Evolutionary conservation across 192 early-diverging fungal genomes (phyloP).

Genomic region (Coemansia sp.): DNA sequence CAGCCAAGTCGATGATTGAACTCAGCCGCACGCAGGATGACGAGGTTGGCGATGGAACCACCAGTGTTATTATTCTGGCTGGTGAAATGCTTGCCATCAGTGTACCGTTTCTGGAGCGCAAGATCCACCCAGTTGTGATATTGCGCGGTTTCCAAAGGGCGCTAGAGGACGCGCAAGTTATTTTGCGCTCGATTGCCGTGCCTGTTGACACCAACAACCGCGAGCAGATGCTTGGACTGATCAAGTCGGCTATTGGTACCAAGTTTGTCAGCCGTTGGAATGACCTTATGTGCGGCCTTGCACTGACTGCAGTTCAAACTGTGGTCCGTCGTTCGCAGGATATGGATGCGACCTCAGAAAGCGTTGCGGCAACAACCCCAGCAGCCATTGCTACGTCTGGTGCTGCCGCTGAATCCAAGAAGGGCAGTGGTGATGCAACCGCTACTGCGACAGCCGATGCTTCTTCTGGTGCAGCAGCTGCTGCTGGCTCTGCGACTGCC

Average conservation of each 20-base stretch:
- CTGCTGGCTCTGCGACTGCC: constrained; percentile 3
- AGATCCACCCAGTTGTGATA: constrained; percentile 98
- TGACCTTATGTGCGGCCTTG: constrained; percentile 96
- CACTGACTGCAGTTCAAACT: constrained; percentile 92
- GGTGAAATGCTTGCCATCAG: constrained; percentile 94
- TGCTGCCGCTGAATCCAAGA: neutral
- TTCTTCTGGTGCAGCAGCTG: neutral
- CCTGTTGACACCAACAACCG: constrained; percentile 82
- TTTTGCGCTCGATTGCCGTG: constrained; percentile 81
- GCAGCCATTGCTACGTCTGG: neutral
- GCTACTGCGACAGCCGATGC: neutral
- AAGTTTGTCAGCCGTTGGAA: constrained; percentile 96
- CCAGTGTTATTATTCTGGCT: constrained; percentile 96
- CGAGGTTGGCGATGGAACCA: constrained; percentile 99
- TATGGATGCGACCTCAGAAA: constrained; percentile 12
- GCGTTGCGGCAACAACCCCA: constrained; percentile 3
- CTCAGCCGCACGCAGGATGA: constrained; percentile 99
- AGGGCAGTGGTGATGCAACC: neutral
- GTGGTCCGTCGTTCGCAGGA: constrained; percentile 61
- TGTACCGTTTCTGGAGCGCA: constrained; percentile 90
- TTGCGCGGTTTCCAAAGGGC: constrained; percentile 91
- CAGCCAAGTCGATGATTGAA: constrained; percentile 99
- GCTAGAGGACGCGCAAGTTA: constrained; percentile 84
- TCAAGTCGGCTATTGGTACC: constrained; percentile 93
- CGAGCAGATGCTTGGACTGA: constrained; percentile 86